Base-by-base conservation (phyloP, 257 asterid species). In the Nicotiana paniculata region DNA sequence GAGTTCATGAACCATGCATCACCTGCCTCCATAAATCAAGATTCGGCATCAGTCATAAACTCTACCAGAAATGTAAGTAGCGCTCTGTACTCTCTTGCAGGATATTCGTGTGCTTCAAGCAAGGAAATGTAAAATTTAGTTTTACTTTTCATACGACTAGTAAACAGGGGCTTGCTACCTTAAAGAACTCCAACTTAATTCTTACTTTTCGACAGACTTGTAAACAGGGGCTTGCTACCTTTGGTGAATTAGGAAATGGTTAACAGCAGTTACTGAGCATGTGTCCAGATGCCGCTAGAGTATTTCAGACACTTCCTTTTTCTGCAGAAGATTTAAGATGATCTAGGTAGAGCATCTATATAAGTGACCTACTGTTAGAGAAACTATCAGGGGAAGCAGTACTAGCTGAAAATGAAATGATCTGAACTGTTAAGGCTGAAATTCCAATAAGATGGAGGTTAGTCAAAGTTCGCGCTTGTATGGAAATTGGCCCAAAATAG, bases 1-100 rank as follows among this genome's bases (percentile, higher is more conserved):
- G 97, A 88, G 85, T 96, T 90, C 96, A 96, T 48, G 91, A 96
- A 96, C 98, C 98, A 94, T 9, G 98, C 97, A 86, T 96, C 99
- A 85, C 98, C 99, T 66, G 94, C 96, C 99, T 96, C 92, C 89
- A 85, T 43, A 54, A 87, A 51, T 68, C 63, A 79, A 51, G 68
- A 85, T 59, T 64, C 68, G 37, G 63, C 67, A 55, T 48, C 43
- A 26, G 79, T 51, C 9, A 8, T 74, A 58, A 26, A 51, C 26
- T 74, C 63, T 74, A 74, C 26, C 26, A 48, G 33, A 15, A 26
- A 74, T 46, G 16, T 35, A 48, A 74, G 39, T 51, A 74, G 15
- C 4, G 12, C 24, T 48, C 79, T 48, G 37, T 18, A 51, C 43
- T 48, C 4, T 11, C 26, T 26, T 24, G 79, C 59, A 26, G 62